Evolutionary conservation across 805 yeast species (phyloP), one percentile per base, ranked within the genome.

Genomic region (Metschnikowia sp.): DNA sequence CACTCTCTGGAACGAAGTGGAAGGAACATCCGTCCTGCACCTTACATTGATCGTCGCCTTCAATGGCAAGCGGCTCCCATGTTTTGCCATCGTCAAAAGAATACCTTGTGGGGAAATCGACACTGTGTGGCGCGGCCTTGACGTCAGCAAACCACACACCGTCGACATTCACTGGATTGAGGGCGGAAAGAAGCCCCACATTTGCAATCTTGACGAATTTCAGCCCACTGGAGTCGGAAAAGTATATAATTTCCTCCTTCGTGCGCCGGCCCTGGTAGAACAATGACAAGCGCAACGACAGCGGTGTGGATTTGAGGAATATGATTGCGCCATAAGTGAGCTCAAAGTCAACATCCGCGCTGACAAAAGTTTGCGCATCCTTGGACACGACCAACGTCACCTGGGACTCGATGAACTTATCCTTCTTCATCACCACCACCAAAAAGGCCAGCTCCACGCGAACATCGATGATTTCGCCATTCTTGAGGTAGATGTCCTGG

Each of bases 181-280:
- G 70, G 15, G 77, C 60, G 26, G 74, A 67, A 39, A 42, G 41
- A 19, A 36, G 19, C 70, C 70, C 37, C 33, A 71, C 62, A 10
- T 72, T 74, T 30, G 79, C 58, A n/a, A 77, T 63, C 38, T 70
- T 69, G 0, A 57, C 56, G 60, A 79, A 83, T 45, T 66, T 70
- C 31, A 78, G 61, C 1, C 90, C 88, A 10, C 78, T 64, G 3
- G 87, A 81, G 53, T 82, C 83, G 5, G 83, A 77, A n/a, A 72
- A 61, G 52, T 72, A 78, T 8, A 80, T 46, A 11, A 74, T 70
- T 1, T 76, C 62, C 18, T 43, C 48, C n/a, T 49, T 49, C 8
- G 33, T 26, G 8, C 37, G 35, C 10, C 47, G 36, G 32, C 50
- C 51, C 11, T 62, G 50, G 44, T 52, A 58, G 39, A 44, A 43